Conservation (phyloP, 106 monocot species). For the Dioscorea zingiberensis region DNA sequence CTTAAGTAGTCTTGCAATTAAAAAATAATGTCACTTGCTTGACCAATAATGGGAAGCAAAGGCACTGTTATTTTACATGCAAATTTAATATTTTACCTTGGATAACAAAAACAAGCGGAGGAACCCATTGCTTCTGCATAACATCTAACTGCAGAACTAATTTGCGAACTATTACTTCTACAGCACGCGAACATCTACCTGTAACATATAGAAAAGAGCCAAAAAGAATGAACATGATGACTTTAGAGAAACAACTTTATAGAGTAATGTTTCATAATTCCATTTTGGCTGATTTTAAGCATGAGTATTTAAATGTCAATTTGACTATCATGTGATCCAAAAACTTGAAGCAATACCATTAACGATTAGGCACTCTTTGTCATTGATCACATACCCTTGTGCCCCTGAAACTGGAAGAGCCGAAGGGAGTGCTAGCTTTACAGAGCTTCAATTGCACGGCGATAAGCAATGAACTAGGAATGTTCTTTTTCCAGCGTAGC, state of each 20-base stretch:
- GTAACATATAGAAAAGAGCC: neutral
- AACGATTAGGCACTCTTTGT: neutral
- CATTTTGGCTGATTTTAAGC: too few relatives aligned
- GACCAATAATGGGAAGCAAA: neutral
- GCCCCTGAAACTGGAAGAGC: constrained; percentile 69
- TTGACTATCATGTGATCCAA: too few relatives aligned
- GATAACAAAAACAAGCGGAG: constrained; percentile 43
- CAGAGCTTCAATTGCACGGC: constrained; percentile 63
- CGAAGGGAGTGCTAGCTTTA: constrained; percentile 54
- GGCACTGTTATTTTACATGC: neutral
- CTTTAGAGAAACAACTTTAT: too few relatives aligned
- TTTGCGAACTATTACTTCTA: constrained; percentile 43
- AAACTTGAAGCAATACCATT: neutral
- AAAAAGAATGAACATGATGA: neutral
- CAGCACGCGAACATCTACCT: constrained; percentile 40
- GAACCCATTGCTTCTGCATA: constrained; percentile 67
- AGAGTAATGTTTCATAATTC: too few relatives aligned
- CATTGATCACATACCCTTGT: constrained; percentile 49
- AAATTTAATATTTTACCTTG: constrained; percentile 35
- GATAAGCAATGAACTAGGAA: constrained; percentile 44
- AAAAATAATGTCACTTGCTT: neutral
- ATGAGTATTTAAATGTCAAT: neutral
- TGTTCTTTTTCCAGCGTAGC: constrained; percentile 54
- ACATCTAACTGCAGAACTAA: constrained; percentile 66
- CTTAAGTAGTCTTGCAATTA: neutral